phyloP scores from a whole-genome alignment of 2,329 filamentous ascomycete genomes.

The Hypoxylon sp. region DNA sequence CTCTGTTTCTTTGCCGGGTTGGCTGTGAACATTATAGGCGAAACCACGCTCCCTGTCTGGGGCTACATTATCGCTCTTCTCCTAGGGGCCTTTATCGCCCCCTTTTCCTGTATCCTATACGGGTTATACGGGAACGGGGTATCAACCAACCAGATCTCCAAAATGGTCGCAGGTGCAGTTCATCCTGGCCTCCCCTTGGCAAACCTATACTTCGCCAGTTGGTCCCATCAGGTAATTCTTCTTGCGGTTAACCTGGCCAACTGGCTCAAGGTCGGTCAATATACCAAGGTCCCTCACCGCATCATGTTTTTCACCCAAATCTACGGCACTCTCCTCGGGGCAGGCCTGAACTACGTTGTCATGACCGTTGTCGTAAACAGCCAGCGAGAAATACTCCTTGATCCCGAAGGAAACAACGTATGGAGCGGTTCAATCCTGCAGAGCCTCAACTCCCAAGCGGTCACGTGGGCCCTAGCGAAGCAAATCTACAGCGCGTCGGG shows the following conservation, averaged over 20 bases:
- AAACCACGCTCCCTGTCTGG: slow-evolving; percentile 64
- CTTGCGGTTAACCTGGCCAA: slow-evolving; percentile 66
- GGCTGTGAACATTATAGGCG: slow-evolving; percentile 61
- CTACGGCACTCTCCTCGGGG: slow-evolving; percentile 69
- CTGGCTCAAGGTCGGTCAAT: slow-evolving; percentile 72
- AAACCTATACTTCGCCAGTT: slow-evolving; percentile 72
- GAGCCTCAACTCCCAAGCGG: slow-evolving; percentile 63
- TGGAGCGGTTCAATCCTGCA: slow-evolving; percentile 70
- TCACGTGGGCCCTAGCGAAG: slow-evolving; percentile 66
- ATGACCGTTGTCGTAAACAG: slow-evolving; percentile 68
- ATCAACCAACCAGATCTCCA: slow-evolving; percentile 71
- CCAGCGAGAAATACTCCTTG: slow-evolving; percentile 63
- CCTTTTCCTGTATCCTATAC: slow-evolving; percentile 65
- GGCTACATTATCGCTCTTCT: slow-evolving; percentile 63
- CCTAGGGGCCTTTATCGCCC: slow-evolving; percentile 64
- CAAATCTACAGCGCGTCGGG: slow-evolving; percentile 65
- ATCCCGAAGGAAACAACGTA: slow-evolving; percentile 62
- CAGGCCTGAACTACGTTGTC: slow-evolving; percentile 67
- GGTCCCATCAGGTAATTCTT: slow-evolving; percentile 70
- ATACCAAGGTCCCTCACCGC: slow-evolving; percentile 68
- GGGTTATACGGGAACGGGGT: slow-evolving; percentile 70
- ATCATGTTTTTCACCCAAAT: slow-evolving; percentile 70
- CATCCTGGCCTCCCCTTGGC: slow-evolving; percentile 66
- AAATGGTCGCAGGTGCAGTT: slow-evolving; percentile 68
- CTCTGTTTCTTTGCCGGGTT: slow-evolving; percentile 63